Evolutionary conservation across 2,329 filamentous ascomycete species (phyloP), one percentile per base, ranked within the genome.

Genomic region (Neocatenulostroma microsporum): DNA sequence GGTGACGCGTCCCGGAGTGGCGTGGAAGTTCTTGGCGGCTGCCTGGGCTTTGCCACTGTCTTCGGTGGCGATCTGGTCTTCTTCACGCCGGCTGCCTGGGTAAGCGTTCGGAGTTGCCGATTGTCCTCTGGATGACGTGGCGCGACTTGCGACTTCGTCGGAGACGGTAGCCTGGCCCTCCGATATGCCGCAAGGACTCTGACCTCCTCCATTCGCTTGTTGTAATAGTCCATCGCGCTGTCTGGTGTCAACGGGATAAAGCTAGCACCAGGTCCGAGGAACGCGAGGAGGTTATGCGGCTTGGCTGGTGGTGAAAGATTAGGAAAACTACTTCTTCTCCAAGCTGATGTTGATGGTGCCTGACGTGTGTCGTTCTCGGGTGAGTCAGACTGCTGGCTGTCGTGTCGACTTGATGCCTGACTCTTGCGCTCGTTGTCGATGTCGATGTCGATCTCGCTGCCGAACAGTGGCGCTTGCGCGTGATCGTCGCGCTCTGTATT

Each of bases 381-480:
- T 9, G 31, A 15, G 4, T 27, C 33, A 11, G 33, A 27, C 17
- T 18, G 23, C 21, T n/a, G n/a, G n/a, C n/a, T n/a, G n/a, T n/a
- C n/a, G n/a, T n/a, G n/a, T n/a, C n/a, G n/a, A n/a, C n/a, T n/a
- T 18, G 3, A 31, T 31, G 29, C 29, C 29, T 20, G 14, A 10
- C 12, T 11, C 10, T 20, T 17, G 15, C 14, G 29, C 29, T 12
- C 18, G 35, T 19, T 23, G 30, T 27, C 9, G 34, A 30, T 10
- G 18, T 13, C 9, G 20, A 18, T 20, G n/a, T 34, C 19, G 30
- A 21, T 34, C 4, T 37, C 35, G 15, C 34, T 36, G 2, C 23
- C 27, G 31, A 46, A 46, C 4, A 46, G 38, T 11, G 44, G 41
- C 12, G 29, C 13, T 10, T 32, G 34, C 8, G 28, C 33, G 12